Evolutionary conservation across 805 yeast genomes (phyloP), one percentile per base, ranked within the genome.

Genomic region (Ogataea thermomethanolica): DNA sequence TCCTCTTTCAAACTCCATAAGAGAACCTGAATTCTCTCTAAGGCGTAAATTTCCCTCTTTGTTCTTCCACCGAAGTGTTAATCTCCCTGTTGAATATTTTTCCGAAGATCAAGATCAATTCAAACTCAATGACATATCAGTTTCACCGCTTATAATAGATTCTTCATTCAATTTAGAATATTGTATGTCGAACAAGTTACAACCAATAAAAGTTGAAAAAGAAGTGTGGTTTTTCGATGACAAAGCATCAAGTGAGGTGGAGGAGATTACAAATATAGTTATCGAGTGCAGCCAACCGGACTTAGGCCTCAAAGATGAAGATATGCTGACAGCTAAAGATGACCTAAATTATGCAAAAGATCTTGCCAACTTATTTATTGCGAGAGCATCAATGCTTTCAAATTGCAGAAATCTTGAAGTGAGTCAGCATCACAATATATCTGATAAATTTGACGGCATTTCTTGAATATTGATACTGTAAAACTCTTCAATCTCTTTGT

Each of bases 381-480:
- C n/a, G 17, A 29, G 33, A 22, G 8, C 30, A 15, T 15, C 14
- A 8, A 24, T 28, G 33, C 29, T 35, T n/a, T 39, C 32, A 7
- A 11, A 27, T 5, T 8, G 25, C 29, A 26, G 22, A 17, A 27
- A 24, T 5, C 7, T 13, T 14, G 7, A 23, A 12, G 15, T 5
- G 12, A 33, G 25, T 13, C 20, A 17, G 5, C 20, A 17, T 37
- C 39, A 57, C 39, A 54, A 31, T 26, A 57, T 37, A 11, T 57
- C 59, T 27, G 45, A 46, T n/a, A 59, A 35, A 34, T 55, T 55
- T 8, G 58, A 84, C 42, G 99, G 99, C 91, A 93, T 86, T 67
- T 91, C 96, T 53, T 79, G 86, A 49, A 91, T 88, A 70, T 83
- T 85, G 39, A 95, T 88, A 55, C 84, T 77, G 75, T 91, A 91